phyloP scores from a whole-genome alignment of 495 filamentous ascomycete species.

The Penicillium nucicola region DNA sequence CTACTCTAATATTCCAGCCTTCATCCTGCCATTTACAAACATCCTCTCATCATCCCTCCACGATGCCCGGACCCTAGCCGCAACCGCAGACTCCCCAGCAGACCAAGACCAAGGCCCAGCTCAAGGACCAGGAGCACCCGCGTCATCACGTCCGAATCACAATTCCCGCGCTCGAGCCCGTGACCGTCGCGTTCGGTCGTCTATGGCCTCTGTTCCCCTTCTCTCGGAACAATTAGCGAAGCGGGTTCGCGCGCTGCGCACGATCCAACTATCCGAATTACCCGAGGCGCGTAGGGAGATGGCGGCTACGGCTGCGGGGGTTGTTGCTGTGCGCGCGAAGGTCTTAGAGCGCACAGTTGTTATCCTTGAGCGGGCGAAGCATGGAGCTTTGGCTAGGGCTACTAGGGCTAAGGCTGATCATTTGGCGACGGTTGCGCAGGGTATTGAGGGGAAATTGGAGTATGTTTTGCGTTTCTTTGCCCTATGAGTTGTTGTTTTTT shows the following conservation, averaged over 20 bases:
- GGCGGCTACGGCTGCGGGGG: constrained; percentile 35
- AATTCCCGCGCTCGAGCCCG: constrained; percentile 25
- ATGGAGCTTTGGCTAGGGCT: constrained; percentile 59
- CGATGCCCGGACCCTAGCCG: constrained; percentile 26
- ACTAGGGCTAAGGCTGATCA: constrained; percentile 53
- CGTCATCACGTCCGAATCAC: constrained; percentile 9
- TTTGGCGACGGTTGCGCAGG: constrained; percentile 56
- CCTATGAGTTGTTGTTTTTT: not conserved
- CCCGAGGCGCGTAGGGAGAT: constrained; percentile 33
- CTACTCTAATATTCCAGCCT: constrained; percentile 29
- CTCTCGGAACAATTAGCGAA: constrained; percentile 27
- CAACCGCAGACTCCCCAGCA: constrained; percentile 15
- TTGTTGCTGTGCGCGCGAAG: constrained; percentile 29
- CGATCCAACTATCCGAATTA: constrained; percentile 29
- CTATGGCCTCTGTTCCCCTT: constrained; percentile 18
- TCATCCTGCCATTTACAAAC: constrained; percentile 27
- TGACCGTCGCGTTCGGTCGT: constrained; percentile 25
- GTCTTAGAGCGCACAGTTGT: constrained; percentile 40
- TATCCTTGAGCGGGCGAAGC: constrained; percentile 57
- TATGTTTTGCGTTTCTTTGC: constrained; percentile 26
- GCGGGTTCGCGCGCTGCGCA: constrained; percentile 25
- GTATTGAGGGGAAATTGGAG: constrained; percentile 51
- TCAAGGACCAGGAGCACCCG: constrained; percentile 1
- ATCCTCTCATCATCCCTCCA: constrained; percentile 20
- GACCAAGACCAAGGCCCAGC: not conserved